Evolutionary conservation across 139 green algal species (phyloP).

Genomic region (Tetraselmis chui): DNA sequence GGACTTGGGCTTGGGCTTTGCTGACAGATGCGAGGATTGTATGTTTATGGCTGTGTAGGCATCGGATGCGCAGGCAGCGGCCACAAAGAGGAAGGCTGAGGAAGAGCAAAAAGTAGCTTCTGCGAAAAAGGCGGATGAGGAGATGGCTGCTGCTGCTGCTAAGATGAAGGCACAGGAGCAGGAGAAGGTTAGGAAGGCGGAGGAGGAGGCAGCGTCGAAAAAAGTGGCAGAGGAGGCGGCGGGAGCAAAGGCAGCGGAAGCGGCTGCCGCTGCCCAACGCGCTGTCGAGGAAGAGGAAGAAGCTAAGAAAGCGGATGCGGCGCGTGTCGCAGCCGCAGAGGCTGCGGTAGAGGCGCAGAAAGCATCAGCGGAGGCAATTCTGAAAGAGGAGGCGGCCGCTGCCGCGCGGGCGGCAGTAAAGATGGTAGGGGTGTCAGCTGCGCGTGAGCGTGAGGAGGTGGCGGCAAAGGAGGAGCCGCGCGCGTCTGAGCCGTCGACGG

Average conservation of each 20-base stretch:
- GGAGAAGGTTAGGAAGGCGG: background rate
- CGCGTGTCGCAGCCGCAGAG: slow-evolving; percentile 5
- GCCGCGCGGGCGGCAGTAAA: slow-evolving; percentile 1
- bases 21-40: too few relatives aligned
- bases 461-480: background rate
- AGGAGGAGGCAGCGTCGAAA: background rate
- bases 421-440: background rate
- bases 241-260: background rate
- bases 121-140: slow-evolving; percentile 1
- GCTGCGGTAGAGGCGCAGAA: slow-evolving; percentile 5
- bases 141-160: background rate
- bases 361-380: slow-evolving; percentile 6
- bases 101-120: too few relatives aligned
- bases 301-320: slow-evolving; percentile 1
- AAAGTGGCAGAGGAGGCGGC: slow-evolving; percentile 8
- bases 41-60: background rate
- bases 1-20: too few relatives aligned
- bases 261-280: background rate
- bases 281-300: background rate
- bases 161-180: slow-evolving; percentile 12
- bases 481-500: background rate
- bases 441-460: background rate
- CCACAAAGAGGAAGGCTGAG: background rate
- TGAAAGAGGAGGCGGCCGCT: slow-evolving; percentile 1
- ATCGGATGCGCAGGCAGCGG: background rate